Evolutionary conservation across 2,329 filamentous ascomycete species (phyloP).

Genomic region (Monosporascus ibericus): DNA sequence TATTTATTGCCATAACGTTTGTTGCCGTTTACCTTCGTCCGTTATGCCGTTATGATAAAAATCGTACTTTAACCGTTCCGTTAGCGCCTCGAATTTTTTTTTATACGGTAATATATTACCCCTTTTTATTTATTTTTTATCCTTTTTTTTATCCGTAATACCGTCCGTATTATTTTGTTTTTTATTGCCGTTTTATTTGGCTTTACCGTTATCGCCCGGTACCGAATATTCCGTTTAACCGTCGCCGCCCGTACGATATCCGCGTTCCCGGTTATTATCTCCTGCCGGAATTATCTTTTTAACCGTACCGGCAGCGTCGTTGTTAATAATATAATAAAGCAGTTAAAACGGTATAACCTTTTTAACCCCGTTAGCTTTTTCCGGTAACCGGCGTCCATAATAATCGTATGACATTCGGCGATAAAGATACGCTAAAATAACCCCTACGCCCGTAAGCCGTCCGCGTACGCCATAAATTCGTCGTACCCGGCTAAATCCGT

Average conservation of each 20-base stretch:
- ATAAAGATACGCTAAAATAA: too few relatives aligned
- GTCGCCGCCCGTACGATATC: too few relatives aligned
- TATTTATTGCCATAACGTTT: too few relatives aligned
- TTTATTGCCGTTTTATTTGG: too few relatives aligned
- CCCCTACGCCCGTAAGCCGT: too few relatives aligned
- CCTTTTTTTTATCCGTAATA: neutral
- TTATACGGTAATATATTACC: neutral
- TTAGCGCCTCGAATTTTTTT: neutral
- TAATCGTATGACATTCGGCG: too few relatives aligned
- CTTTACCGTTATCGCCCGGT: too few relatives aligned
- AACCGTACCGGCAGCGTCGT: conserved; percentile 1
- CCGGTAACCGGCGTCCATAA: neutral
- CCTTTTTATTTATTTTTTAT: neutral
- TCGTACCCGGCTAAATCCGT: neutral
- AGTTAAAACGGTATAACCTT: neutral
- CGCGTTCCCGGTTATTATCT: neutral
- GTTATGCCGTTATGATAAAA: neutral
- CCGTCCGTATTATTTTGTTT: too few relatives aligned
- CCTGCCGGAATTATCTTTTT: neutral
- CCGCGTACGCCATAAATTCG: too few relatives aligned
- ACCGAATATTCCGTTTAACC: too few relatives aligned
- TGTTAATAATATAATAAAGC: neutral
- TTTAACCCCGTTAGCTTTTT: too few relatives aligned
- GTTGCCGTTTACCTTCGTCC: neutral
- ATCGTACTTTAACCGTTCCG: neutral